phyloP scores from a whole-genome alignment of 495 filamentous ascomycete genomes.

The Tuber umbilicatum region DNA sequence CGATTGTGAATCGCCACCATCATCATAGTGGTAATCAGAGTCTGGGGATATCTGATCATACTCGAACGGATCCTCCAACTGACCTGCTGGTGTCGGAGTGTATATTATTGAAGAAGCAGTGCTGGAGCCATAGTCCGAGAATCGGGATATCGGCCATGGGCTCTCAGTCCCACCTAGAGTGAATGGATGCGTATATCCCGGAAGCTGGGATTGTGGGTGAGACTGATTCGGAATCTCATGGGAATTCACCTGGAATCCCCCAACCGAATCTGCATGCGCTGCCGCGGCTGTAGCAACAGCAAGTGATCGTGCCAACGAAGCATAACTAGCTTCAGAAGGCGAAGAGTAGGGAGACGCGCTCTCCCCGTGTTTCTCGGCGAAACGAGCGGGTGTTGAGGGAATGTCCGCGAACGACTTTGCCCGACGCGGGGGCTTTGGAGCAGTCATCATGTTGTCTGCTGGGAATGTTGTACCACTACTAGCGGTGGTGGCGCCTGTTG shows the following conservation, averaged over 20 bases:
- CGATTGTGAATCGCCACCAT: neutral
- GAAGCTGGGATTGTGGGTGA: slow-evolving; percentile 16
- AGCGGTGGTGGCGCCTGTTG: slow-evolving; percentile 5
- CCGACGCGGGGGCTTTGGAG: slow-evolving; percentile 25
- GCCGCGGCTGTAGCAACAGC: slow-evolving; percentile 27
- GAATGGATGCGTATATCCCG: neutral
- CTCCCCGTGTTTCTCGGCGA: slow-evolving; percentile 21
- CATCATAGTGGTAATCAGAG: neutral
- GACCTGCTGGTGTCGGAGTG: slow-evolving; percentile 37
- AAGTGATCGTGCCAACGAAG: slow-evolving; percentile 32
- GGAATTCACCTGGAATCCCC: slow-evolving; percentile 27
- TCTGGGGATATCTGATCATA: slow-evolving; percentile 30
- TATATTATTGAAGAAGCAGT: slow-evolving; percentile 34
- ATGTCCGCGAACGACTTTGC: slow-evolving; percentile 29
- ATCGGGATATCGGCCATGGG: slow-evolving; percentile 39
- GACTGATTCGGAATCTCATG: slow-evolving; percentile 21
- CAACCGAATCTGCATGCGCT: slow-evolving; percentile 29
- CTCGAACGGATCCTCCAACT: slow-evolving; percentile 40
- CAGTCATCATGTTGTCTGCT: slow-evolving; percentile 8
- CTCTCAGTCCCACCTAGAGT: slow-evolving; percentile 31
- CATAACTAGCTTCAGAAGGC: slow-evolving; percentile 36
- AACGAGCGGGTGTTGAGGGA: slow-evolving; percentile 26
- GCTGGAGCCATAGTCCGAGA: slow-evolving; percentile 42
- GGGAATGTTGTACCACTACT: slow-evolving; percentile 9
- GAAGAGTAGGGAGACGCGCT: slow-evolving; percentile 35